Evolutionary conservation across 2,329 filamentous ascomycete genomes (phyloP).

Genomic region (Cucurbitaria berberidis): DNA sequence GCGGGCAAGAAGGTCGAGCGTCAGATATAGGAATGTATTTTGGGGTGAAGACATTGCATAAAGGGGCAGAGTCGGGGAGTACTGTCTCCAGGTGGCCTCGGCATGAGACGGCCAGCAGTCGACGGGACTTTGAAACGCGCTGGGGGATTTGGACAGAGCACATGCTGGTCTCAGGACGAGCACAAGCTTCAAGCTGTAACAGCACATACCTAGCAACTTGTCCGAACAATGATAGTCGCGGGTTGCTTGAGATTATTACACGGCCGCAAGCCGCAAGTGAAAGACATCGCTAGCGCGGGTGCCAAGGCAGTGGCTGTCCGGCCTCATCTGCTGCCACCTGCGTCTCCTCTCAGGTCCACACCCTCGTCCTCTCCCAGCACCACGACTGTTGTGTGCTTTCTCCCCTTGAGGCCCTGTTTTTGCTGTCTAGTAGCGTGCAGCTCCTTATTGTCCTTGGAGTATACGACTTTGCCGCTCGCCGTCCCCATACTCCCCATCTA

Average conservation of each 20-base stretch:
- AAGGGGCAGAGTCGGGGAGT: constrained; percentile 26
- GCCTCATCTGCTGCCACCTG: constrained; percentile 20
- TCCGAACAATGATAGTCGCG: constrained; percentile 2
- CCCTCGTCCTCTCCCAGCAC: constrained; percentile 28
- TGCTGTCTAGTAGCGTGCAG: constrained; percentile 41
- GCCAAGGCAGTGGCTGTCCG: constrained; percentile 22
- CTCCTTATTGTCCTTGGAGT: constrained; percentile 27
- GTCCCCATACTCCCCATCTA: constrained; percentile 17
- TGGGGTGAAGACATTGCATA: constrained; percentile 21
- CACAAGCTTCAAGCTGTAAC: constrained; percentile 4
- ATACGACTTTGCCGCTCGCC: constrained; percentile 18
- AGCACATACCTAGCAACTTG: constrained; percentile 15
- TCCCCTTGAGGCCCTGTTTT: constrained; percentile 28
- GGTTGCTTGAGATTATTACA: constrained; percentile 18
- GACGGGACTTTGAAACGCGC: constrained; percentile 27
- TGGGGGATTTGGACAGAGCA: constrained; percentile 12
- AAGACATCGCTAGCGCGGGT: constrained; percentile 19
- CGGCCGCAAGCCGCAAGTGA: constrained; percentile 22
- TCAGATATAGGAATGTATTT: constrained; percentile 6
- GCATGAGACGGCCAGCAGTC: constrained; percentile 24
- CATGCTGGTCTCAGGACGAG: constrained; percentile 3
- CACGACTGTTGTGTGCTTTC: constrained; percentile 34
- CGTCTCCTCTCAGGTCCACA: constrained; percentile 30
- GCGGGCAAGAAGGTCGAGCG: not conserved
- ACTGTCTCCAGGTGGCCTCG: constrained; percentile 18